Base-by-base conservation (phyloP, 164 flowering plant genomes). In the Chimonanthus salicifolius region DNA sequence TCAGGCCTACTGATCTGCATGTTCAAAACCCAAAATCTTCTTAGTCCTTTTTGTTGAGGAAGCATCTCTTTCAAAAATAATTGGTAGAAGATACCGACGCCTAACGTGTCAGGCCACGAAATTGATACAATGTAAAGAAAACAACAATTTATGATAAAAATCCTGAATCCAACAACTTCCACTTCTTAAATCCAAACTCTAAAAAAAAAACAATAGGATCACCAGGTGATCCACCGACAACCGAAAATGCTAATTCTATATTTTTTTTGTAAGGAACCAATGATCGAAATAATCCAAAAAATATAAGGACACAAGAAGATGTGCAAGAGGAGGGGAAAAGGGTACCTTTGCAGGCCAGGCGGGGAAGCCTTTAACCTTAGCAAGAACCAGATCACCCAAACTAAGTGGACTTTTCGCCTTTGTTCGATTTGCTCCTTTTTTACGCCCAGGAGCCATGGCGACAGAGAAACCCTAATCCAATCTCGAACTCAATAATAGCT, bases 381-480 rank as follows among this genome's bases (percentile, higher is more conserved):
- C 99, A 6, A 95, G 96, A 16, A 95, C 99, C n/a, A 95, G 96
- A 93, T 95, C 99, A 50, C 99, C 99, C 69, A 95, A 71, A 67
- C 88, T 81, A 83, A 92, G 83, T 79, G 86, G 81, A 60, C 76
- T 74, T 80, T 82, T 85, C 10, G 76, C 74, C 75, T 84, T 87
- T 7, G 79, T 83, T 72, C 85, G 80, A 64, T 79, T 87, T 44
- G 87, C 93, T 81, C 93, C 97, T 62, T 71, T 87, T 82, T 76
- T 86, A 60, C 97, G 91, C 83, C 87, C 89, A 69, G 89, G 90
- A 83, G 97, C 87, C 98, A 94, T 94, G 81, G 86, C 81, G 78
- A 47, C 5, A 49, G 16, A 72, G n/a, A 69, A 78, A 75, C 76
- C 80, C 78, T 73, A 78, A 73, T 58, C 71, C 80, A 69, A 68